A percentile compares a stretch with the other conserved stretches of the same genome.
Evolutionary conservation across 768 basidiomycete genomes (phyloP).

Genomic region (Lactarius quietus): DNA sequence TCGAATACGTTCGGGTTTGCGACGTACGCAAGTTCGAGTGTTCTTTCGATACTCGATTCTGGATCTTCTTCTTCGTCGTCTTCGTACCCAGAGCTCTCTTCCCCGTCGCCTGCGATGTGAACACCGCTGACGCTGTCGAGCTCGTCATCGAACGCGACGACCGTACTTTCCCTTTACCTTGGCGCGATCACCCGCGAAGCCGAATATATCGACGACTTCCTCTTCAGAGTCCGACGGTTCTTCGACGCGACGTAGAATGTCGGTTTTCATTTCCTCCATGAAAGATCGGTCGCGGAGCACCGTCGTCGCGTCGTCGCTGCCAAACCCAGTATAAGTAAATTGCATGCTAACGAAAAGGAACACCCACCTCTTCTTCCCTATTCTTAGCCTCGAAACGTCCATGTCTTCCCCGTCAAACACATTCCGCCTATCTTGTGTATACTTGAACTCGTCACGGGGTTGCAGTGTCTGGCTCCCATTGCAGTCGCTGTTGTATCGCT

Average conservation of each 20-base stretch:
- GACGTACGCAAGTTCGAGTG: conserved; percentile 76
- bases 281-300: conserved; percentile 54
- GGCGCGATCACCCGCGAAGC: conserved; percentile 20
- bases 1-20: conserved; percentile 72
- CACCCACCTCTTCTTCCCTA: conserved; percentile 64
- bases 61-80: conserved; percentile 33
- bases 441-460: conserved; percentile 28
- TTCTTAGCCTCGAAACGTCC: conserved; percentile 53
- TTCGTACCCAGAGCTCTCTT: conserved; percentile 40
- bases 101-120: conserved; percentile 62
- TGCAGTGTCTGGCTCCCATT: conserved; percentile 12
- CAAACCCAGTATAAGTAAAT: conserved; percentile 9
- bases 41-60: conserved; percentile 44
- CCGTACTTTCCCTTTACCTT: conserved; percentile 29
- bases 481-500: conserved; percentile 30
- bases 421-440: conserved; percentile 55
- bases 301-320: conserved; percentile 44
- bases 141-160: conserved; percentile 52
- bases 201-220: conserved; percentile 44
- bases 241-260: conserved; percentile 76
- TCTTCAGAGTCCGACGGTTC: conserved; percentile 53
- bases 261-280: conserved; percentile 75
- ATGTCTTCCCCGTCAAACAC: conserved; percentile 72
- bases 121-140: conserved; percentile 41
- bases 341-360: neutral